Conservation (phyloP, 306 rosid species). For the Spatholobus suberectus region DNA sequence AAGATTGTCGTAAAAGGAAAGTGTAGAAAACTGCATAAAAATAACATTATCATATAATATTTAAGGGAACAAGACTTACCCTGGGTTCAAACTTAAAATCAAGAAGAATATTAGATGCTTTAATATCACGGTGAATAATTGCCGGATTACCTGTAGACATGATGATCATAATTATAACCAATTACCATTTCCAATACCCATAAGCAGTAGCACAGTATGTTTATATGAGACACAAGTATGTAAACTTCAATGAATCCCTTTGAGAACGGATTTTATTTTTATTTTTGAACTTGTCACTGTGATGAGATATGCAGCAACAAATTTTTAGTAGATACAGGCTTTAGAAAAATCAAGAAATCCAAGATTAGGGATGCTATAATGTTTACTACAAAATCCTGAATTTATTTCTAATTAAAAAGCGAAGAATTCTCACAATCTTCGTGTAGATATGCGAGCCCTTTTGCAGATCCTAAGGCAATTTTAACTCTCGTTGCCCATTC, state of each 20-base stretch:
- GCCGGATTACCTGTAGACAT: conserved; percentile 54
- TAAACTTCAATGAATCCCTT: neutral
- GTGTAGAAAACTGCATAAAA: neutral
- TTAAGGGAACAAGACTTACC: conserved; percentile 40
- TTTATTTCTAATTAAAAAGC: neutral
- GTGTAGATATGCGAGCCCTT: conserved; percentile 68
- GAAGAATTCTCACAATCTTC: conserved; percentile 58
- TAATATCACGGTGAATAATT: conserved; percentile 71
- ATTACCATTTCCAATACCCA: neutral
- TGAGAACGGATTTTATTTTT: neutral
- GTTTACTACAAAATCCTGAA: neutral
- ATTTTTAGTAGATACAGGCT: neutral
- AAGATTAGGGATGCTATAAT: neutral
- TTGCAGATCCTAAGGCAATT: conserved; percentile 62
- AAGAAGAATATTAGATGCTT: conserved; percentile 69
- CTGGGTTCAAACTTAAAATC: conserved; percentile 59
- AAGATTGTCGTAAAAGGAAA: neutral
- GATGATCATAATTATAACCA: conserved; percentile 29
- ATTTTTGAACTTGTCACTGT: neutral
- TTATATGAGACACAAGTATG: neutral
- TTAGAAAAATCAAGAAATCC: neutral
- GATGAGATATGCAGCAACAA: neutral
- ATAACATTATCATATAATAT: neutral
- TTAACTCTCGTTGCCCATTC: conserved; percentile 56
- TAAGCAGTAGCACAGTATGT: neutral